Evolutionary conservation across 805 yeast species (phyloP).

Genomic region (Metschnikowia aberdeeniae): DNA sequence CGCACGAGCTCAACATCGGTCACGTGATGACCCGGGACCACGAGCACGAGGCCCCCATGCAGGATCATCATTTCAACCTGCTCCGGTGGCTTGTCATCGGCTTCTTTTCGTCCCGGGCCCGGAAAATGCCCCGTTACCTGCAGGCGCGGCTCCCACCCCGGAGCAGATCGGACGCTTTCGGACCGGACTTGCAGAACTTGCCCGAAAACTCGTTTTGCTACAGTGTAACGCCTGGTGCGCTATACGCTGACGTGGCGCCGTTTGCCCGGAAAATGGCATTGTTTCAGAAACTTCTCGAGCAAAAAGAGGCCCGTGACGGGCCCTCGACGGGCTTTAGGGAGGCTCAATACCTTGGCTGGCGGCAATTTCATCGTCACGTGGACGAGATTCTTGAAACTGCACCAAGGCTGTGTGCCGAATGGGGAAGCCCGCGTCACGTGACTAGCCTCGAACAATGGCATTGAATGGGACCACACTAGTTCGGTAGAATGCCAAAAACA

Average conservation of each 20-base stretch:
- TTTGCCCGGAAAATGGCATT: conserved; percentile 29
- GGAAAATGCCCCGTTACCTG: conserved; percentile 28
- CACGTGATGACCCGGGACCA: conserved; percentile 8
- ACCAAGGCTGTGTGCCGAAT: neutral
- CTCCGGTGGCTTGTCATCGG: conserved; percentile 10
- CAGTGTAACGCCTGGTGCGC: conserved; percentile 23
- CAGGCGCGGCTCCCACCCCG: conserved; percentile 23
- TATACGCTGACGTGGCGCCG: conserved; percentile 31
- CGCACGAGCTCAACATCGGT: conserved; percentile 39
- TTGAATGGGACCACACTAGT: too few relatives aligned
- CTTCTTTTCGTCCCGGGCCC: conserved; percentile 34
- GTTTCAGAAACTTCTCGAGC: conserved; percentile 27
- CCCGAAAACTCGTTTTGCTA: conserved; percentile 33
- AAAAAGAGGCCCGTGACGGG: conserved; percentile 18
- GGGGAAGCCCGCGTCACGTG: too few relatives aligned
- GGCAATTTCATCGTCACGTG: conserved; percentile 29
- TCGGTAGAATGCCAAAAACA: too few relatives aligned
- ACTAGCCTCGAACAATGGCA: too few relatives aligned
- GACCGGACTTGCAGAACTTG: conserved; percentile 23
- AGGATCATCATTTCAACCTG: conserved; percentile 6
- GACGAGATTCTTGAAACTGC: conserved; percentile 15
- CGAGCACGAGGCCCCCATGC: neutral
- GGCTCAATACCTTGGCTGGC: conserved; percentile 29
- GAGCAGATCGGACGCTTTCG: conserved; percentile 13
- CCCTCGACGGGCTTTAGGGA: conserved; percentile 17